Evolutionary conservation across 768 basidiomycete species (phyloP), one percentile per base, ranked within the genome.

Genomic region (Baorangia bicolor): DNA sequence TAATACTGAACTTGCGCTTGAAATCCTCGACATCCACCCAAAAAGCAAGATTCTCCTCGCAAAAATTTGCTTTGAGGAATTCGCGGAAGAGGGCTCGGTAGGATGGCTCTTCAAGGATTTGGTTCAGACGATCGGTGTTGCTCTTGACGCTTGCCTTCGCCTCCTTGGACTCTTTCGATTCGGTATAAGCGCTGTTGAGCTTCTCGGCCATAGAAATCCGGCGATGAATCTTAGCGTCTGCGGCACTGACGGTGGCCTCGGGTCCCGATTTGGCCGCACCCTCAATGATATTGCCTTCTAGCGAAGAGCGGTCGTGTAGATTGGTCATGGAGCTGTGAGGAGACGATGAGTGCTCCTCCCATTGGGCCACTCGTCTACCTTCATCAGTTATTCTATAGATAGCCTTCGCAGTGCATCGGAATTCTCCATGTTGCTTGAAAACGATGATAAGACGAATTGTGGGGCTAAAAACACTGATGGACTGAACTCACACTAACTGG

Each of bases 1-100:
- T 97, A 54, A 94, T 98, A 67, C 85, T 87, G 76, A 99, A 99
- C 69, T 94, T 90, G 65, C 88, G 84, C 75, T 94, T 95, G 78
- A 99, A 97, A 69, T 99, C 97, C 69, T 93, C 84, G 3, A 98
- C 95, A 67, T 99, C 97, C 53, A 98, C 71, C 91, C 94, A 99
- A 76, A 98, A 99, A 44, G 89, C 88, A 61, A 99, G 75, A 70
- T 99, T 99, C 78, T 99, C 97, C 69, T 99, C 97, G 75, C 93
- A 98, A 70, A 97, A 98, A 72, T 98, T 98, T 53, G 85, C 81
- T 31, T 92, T 84, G 51, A 99, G 74, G 77, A 94, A 96, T 60
- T 98, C 97, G 56, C 97, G 87, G 82, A 99, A 99, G 47, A 98
- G 77, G 3, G 85, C 82, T 14, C 97, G 85, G 35, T 95, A 77